phyloP scores from a whole-genome alignment of 2,329 filamentous ascomycete species.

The Mycosphaerella sp. region DNA sequence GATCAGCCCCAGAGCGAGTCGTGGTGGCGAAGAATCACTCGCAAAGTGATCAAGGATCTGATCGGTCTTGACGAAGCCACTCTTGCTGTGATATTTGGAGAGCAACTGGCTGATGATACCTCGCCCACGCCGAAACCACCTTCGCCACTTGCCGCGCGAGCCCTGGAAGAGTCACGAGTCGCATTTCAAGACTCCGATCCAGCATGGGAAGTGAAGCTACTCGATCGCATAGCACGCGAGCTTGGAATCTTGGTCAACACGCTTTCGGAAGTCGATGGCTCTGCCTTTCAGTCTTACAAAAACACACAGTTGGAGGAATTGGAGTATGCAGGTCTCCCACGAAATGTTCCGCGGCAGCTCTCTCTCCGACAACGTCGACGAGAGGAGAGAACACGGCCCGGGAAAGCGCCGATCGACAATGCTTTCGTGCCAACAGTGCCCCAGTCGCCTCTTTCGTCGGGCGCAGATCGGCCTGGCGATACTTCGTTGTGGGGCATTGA shows the following conservation, averaged over 20 bases:
- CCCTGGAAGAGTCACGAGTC: conserved; percentile 30
- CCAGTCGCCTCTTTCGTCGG: conserved; percentile 28
- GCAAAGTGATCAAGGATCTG: conserved; percentile 78
- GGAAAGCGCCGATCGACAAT: conserved; percentile 20
- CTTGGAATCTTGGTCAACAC: conserved; percentile 78
- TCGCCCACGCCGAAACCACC: conserved; percentile 31
- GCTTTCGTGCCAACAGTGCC: conserved; percentile 31
- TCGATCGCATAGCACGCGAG: conserved; percentile 81
- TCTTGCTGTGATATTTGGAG: conserved; percentile 80
- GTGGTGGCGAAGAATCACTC: conserved; percentile 74
- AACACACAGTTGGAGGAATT: conserved; percentile 50
- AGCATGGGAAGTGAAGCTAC: conserved; percentile 68
- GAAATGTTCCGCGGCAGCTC: conserved; percentile 19
- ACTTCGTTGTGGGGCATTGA: conserved; percentile 62
- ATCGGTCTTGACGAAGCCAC: conserved; percentile 85
- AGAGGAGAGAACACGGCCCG: conserved; percentile 14
- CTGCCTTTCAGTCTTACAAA: conserved; percentile 74
- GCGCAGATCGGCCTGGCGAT: conserved; percentile 35
- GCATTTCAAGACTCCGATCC: conserved; percentile 34
- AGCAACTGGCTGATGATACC: conserved; percentile 53
- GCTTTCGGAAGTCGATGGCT: conserved; percentile 73
- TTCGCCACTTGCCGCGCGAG: conserved; percentile 29
- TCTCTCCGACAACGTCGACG: conserved; percentile 27
- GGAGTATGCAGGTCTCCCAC: conserved; percentile 71
- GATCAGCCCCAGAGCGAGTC: conserved; percentile 49